Base-by-base conservation (phyloP, 2,329 filamentous ascomycete genomes). In the Penicillium aurantiogriseum region DNA sequence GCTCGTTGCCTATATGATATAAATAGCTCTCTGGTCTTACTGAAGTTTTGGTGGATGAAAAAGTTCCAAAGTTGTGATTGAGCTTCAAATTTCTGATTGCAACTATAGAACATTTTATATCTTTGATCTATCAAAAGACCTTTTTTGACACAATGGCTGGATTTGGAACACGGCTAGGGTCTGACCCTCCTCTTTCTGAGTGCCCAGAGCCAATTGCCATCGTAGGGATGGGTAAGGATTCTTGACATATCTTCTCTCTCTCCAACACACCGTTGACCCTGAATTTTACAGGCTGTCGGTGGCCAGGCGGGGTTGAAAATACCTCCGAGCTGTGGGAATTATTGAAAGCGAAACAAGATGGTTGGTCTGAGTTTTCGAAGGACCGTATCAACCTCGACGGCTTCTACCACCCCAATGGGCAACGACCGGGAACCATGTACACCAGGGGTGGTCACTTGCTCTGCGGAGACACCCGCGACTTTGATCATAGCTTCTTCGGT, bases 361-460 rank as follows among this genome's bases (percentile, higher is more conserved):
- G 68, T 2, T 67, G 60, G 59, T 65, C 73, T 5, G 60, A 68
- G n/a, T 71, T 76, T 11, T 76, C 75, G 8, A 54, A 67, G 10
- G 68, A 73, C 13, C 66, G 74, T 5, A 67, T 73, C 42, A 74
- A 72, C 57, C 54, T 66, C 4, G 65, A 68, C 31, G 72, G 68
- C 3, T 70, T 68, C 58, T 76, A 74, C 60, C 74, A 76, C 59
- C 75, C 75, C 8, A 67, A 74, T 57, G 58, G 66, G 11, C 67
- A 73, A 38, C 67, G 70, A 63, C 65, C 63, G 33, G 71, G 67
- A 44, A 71, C 68, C 25, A 67, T 71, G 45, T 56, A 67, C 42
- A 54, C 61, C 5, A 52, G 62, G 54, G 58, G 62, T 25, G 65
- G 62, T 0, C 63, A 73, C 38, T 72, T 72, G 36, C 61, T 75